Percentiles rank a stretch among this genome's conserved stretches.
phyloP scores from a whole-genome alignment of 208 protist genomes.

The Novymonas esmeraldas region DNA sequence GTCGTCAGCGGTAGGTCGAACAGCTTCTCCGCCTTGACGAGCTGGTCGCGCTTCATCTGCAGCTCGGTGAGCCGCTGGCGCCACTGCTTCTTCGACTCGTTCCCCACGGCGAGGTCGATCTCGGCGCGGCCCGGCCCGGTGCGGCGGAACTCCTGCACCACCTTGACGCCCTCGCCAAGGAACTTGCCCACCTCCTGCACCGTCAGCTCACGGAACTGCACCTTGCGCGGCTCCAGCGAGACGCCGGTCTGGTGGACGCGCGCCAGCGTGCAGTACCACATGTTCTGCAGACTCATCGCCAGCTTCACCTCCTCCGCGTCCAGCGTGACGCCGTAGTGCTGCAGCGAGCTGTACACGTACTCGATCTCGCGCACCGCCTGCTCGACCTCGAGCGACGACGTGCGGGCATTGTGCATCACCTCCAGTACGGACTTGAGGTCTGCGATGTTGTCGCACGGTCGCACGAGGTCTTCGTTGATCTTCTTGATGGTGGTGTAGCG shows the following conservation, averaged over 20 bases:
- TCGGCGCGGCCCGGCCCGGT: conserved; percentile 84
- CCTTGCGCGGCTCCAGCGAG: conserved; percentile 92
- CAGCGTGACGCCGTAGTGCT: conserved; percentile 91
- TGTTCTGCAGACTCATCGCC: conserved; percentile 72
- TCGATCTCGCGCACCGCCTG: conserved; percentile 93
- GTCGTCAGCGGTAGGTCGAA: conserved; percentile 96
- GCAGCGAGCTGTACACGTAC: conserved; percentile 95
- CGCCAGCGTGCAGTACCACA: conserved; percentile 89
- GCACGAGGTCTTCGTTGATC: conserved; percentile 89
- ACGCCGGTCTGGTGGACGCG: conserved; percentile 77
- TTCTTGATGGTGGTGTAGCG: conserved; percentile 74
- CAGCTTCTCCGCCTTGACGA: conserved; percentile 96
- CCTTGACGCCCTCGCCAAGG: conserved; percentile 46
- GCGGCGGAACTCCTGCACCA: conserved; percentile 74
- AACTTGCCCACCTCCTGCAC: conserved; percentile 90
- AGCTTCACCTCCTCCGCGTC: conserved; percentile 78
- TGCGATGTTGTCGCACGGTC: conserved; percentile 93
- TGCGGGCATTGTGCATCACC: conserved; percentile 92
- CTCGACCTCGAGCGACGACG: conserved; percentile 93
- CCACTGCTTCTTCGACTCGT: conserved; percentile 91
- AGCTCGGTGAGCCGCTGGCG: conserved; percentile 73
- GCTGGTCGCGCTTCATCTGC: conserved; percentile 84
- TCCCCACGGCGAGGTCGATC: conserved; percentile 92
- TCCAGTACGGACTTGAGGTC: conserved; percentile 96
- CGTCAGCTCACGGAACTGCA: conserved; percentile 95